phyloP scores from a whole-genome alignment of 495 filamentous ascomycete species.

The Neurospora sp. region DNA sequence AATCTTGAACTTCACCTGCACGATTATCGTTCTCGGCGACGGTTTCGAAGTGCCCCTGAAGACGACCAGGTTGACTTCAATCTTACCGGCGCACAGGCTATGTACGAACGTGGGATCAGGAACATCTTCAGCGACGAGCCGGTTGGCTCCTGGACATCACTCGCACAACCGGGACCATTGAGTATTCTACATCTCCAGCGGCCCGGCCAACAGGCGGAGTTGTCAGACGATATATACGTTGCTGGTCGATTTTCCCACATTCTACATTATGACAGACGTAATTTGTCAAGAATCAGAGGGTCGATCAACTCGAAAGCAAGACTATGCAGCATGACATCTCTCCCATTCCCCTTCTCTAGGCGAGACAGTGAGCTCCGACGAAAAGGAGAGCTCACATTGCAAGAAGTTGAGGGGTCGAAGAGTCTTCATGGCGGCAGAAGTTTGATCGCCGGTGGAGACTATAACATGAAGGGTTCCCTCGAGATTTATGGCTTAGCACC shows the following conservation, averaged over 20 bases:
- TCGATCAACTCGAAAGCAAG: slow-evolving; percentile 78
- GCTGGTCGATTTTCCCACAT: slow-evolving; percentile 87
- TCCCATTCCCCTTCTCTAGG: slow-evolving; percentile 57
- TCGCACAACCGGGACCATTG: slow-evolving; percentile 73
- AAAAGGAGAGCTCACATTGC: slow-evolving; percentile 40
- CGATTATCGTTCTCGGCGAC: slow-evolving; percentile 49
- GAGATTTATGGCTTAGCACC: slow-evolving; percentile 68
- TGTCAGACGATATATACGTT: slow-evolving; percentile 63
- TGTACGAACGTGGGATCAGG: slow-evolving; percentile 17
- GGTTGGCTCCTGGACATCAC: slow-evolving; percentile 53
- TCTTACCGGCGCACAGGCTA: slow-evolving; percentile 20
- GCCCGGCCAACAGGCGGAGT: slow-evolving; percentile 36
- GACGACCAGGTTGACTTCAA: slow-evolving; percentile 15
- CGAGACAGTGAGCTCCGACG: slow-evolving; percentile 44
- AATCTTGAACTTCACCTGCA: slow-evolving; percentile 75
- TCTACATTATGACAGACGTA: slow-evolving; percentile 78
- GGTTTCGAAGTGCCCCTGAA: slow-evolving; percentile 6
- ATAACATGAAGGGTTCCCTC: slow-evolving; percentile 83
- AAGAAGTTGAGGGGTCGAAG: slow-evolving; percentile 43
- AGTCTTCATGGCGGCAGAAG: slow-evolving; percentile 42
- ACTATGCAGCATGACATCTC: slow-evolving; percentile 64
- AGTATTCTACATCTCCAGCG: slow-evolving; percentile 68
- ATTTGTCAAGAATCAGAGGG: slow-evolving; percentile 66
- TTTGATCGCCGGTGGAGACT: slow-evolving; percentile 83
- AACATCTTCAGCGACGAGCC: slow-evolving; percentile 27